Evolutionary conservation across 441 rosid genomes (phyloP).

Genomic region (Erysimum cheiri): DNA sequence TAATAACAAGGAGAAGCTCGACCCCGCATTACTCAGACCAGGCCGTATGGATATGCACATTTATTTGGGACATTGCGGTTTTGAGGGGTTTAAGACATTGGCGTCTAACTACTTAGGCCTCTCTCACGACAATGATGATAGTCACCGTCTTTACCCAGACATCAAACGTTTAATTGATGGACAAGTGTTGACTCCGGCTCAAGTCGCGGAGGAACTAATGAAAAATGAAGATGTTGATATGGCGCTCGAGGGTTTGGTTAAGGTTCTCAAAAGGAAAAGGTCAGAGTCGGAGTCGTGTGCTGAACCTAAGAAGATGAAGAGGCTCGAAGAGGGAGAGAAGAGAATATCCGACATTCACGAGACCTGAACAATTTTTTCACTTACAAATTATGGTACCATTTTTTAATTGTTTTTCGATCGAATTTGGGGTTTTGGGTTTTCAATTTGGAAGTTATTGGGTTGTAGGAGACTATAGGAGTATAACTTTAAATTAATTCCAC

Average conservation of each 20-base stretch:
- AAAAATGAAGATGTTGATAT: neutral
- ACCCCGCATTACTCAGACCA: slow-evolving; percentile 64
- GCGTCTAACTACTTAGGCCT: slow-evolving; percentile 60
- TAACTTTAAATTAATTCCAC: too few relatives aligned
- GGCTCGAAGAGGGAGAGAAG: neutral
- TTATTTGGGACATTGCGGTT: slow-evolving; percentile 66
- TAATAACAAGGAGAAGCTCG: slow-evolving; percentile 57
- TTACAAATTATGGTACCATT: neutral
- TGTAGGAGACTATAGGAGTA: too few relatives aligned
- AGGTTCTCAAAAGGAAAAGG: neutral
- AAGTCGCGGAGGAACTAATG: slow-evolving; percentile 60
- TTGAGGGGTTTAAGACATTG: slow-evolving; percentile 51
- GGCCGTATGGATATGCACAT: slow-evolving; percentile 76
- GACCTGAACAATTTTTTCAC: slow-evolving; percentile 1
- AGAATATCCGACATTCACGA: neutral
- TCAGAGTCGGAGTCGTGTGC: neutral
- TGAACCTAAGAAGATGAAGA: slow-evolving; percentile 2
- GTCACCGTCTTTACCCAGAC: slow-evolving; percentile 43
- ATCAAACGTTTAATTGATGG: slow-evolving; percentile 46
- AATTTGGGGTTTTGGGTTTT: too few relatives aligned
- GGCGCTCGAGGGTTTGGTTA: neutral
- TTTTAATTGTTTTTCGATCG: neutral
- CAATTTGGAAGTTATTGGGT: too few relatives aligned
- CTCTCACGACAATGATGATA: neutral
- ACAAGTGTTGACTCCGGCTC: slow-evolving; percentile 55